Evolutionary conservation across 140 eudicot species (phyloP).

Genomic region (Ambrosia hybrid): DNA sequence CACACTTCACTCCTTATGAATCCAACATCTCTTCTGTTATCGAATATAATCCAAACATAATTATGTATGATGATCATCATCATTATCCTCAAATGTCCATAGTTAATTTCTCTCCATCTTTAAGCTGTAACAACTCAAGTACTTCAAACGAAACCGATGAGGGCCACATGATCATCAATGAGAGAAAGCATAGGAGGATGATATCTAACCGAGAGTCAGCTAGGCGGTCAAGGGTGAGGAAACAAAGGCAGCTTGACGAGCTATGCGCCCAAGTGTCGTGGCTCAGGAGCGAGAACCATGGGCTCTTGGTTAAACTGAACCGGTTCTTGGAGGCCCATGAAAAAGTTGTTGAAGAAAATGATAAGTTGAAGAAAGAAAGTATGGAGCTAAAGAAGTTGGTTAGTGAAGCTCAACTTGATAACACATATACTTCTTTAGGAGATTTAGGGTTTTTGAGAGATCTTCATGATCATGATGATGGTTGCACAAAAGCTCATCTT

Average conservation of each 20-base stretch:
- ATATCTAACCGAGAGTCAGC: constrained; percentile 85
- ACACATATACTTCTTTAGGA: constrained; percentile 41
- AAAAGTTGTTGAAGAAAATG: constrained; percentile 50
- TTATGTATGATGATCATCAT: constrained; percentile 25
- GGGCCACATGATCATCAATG: constrained; percentile 41
- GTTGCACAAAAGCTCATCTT: constrained; percentile 47
- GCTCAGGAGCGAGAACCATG: constrained; percentile 52
- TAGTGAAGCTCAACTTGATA: constrained; percentile 50
- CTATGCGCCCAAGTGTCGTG: constrained; percentile 60
- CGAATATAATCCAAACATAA: constrained; percentile 24
- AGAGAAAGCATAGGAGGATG: constrained; percentile 72
- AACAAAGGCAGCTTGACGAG: constrained; percentile 81
- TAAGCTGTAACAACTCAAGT: constrained; percentile 3
- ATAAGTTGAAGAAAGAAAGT: constrained; percentile 53
- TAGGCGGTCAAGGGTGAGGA: constrained; percentile 71
- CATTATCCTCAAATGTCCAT: neutral
- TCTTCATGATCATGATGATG: neutral
- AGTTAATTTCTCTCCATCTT: constrained; percentile 4
- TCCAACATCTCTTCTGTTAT: constrained; percentile 29
- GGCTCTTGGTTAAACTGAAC: constrained; percentile 51
- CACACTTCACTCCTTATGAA: constrained; percentile 8
- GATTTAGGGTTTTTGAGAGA: constrained; percentile 31
- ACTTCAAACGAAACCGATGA: constrained; percentile 32
- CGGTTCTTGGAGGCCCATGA: constrained; percentile 49
- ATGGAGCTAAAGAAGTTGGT: constrained; percentile 56